A percentile compares a stretch with the other conserved stretches of the same genome.
Conservation (phyloP, 208 protist species). For the Acanthamoeba lenticulata region DNA sequence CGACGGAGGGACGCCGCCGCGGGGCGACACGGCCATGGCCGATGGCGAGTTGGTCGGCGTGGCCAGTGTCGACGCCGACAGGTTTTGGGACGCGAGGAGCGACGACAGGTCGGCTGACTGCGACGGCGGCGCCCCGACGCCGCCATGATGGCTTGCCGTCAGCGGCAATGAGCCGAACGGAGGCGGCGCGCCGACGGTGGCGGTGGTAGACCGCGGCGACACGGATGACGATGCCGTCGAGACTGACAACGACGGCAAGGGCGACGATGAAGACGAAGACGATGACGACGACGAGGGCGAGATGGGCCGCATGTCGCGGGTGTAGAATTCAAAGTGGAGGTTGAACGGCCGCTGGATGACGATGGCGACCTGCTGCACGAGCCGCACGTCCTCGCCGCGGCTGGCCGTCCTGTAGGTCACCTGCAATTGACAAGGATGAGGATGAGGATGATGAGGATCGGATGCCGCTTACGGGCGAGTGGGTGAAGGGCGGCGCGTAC, state of each 20-base stretch:
- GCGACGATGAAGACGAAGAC: too few species aligned
- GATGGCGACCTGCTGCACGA: background rate
- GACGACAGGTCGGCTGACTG: conserved; percentile 11
- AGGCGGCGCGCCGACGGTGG: too few species aligned
- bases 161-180: background rate
- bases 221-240: too few species aligned
- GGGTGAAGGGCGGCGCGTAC: background rate
- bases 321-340: conserved; percentile 19
- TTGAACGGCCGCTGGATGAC: conserved; percentile 42
- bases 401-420: background rate
- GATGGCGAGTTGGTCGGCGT: too few species aligned
- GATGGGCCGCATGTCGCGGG: background rate
- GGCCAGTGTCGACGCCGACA: background rate
- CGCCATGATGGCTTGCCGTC: background rate
- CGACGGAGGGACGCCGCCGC: background rate
- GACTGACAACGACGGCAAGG: too few species aligned
- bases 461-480: too few species aligned
- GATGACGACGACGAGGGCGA: background rate
- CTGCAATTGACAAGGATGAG: background rate
- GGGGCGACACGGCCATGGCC: background rate
- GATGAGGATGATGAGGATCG: background rate
- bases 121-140: background rate
- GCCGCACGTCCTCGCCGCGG: background rate
- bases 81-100: background rate
- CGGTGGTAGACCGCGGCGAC: too few species aligned